Conservation (phyloP, 257 asterid species). For the Vinca minor region DNA sequence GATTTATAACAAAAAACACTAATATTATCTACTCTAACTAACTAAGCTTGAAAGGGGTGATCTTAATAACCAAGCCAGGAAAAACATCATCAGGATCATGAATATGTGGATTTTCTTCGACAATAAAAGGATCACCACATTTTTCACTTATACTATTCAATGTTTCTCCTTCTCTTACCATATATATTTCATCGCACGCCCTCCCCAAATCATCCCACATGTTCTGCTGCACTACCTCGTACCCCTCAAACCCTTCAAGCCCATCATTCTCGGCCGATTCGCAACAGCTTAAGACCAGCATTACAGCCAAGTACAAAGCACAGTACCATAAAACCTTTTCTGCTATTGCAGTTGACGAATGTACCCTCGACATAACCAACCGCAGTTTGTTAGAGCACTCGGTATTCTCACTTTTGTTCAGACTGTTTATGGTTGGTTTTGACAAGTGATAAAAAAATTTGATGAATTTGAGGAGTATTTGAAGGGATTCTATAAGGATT, state of each 20-base stretch:
- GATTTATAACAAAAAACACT: no score
- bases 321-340: slow-evolving; percentile 56
- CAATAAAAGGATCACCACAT: slow-evolving; percentile 76
- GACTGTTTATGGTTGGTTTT: neutral
- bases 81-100: slow-evolving; percentile 85
- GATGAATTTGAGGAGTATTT: slow-evolving; percentile 12
- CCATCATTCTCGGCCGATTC: slow-evolving; percentile 32
- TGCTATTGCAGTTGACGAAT: slow-evolving; percentile 28
- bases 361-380: slow-evolving; percentile 39
- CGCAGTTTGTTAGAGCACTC: no score
- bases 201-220: no score
- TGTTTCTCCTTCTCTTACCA: slow-evolving; percentile 75
- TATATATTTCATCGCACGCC: slow-evolving; percentile 68
- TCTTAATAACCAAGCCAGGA: slow-evolving; percentile 74
- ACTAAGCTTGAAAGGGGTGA: slow-evolving; percentile 39
- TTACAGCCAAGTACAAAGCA: slow-evolving; percentile 36
- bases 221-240: no score
- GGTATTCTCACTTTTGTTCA: neutral
- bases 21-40: no score
- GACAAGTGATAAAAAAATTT: neutral
- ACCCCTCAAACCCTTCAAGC: neutral
- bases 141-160: slow-evolving; percentile 64
- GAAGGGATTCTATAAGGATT: slow-evolving; percentile 19
- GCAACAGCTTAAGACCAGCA: slow-evolving; percentile 57
- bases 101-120: slow-evolving; percentile 85